A percentile compares a stretch with the other conserved stretches of the same genome.
phyloP scores from a whole-genome alignment of 495 filamentous ascomycete genomes.

The Penicillium arizonense region DNA sequence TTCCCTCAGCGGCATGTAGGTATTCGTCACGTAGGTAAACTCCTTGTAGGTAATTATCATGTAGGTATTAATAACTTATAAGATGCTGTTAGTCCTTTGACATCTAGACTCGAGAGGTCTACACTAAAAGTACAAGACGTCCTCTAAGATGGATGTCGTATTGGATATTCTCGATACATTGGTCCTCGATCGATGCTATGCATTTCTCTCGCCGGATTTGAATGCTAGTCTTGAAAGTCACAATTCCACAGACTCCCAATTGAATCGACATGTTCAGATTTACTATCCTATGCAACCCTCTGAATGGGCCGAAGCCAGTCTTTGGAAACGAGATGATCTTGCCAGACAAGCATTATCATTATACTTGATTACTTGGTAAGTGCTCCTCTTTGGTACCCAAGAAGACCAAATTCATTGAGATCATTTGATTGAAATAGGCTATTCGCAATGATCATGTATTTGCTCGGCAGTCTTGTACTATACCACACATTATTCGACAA shows the following conservation, averaged over 20 bases:
- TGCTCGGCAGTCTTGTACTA: slow-evolving; percentile 67
- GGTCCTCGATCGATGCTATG: slow-evolving; percentile 68
- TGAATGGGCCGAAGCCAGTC: slow-evolving; percentile 64
- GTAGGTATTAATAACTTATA: slow-evolving; percentile 4
- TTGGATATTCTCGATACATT: slow-evolving; percentile 72
- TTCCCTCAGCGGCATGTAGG: not conserved
- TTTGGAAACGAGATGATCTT: slow-evolving; percentile 64
- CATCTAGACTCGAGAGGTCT: too few relatives aligned
- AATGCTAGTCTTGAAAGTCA: slow-evolving; percentile 27
- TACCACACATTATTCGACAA: slow-evolving; percentile 92
- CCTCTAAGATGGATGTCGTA: slow-evolving; percentile 68
- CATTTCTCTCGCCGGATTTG: slow-evolving; percentile 53
- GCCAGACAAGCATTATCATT: slow-evolving; percentile 62
- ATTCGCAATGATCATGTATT: slow-evolving; percentile 68
- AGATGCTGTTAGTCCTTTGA: not conserved
- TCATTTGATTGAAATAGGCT: slow-evolving; percentile 44
- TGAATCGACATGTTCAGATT: slow-evolving; percentile 43
- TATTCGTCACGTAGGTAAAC: not conserved
- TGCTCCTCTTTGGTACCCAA: not conserved
- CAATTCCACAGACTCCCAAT: not conserved
- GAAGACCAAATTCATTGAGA: not conserved
- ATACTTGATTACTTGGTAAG: slow-evolving; percentile 70
- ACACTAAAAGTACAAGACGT: not conserved
- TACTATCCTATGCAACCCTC: slow-evolving; percentile 61
- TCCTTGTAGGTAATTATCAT: slow-evolving; percentile 1